Evolutionary conservation across 768 basidiomycete genomes (phyloP).

Genomic region (Mycena amicta): DNA sequence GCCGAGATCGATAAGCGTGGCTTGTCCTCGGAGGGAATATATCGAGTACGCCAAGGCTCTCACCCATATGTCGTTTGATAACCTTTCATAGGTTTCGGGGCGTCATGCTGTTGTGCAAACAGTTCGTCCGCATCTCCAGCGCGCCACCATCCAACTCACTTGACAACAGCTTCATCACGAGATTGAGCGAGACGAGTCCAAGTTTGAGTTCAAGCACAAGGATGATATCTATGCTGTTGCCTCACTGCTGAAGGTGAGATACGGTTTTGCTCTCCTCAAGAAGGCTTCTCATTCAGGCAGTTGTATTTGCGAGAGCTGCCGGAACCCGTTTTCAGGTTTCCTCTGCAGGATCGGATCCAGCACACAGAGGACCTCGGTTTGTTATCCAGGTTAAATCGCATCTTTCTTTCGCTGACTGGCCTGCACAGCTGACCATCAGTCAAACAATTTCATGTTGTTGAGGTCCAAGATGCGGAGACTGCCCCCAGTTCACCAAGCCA

Average conservation of each 20-base stretch:
- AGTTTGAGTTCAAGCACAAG: conserved; percentile 70
- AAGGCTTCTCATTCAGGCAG: conserved; percentile 34
- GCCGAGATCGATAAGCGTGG: conserved; percentile 82
- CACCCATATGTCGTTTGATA: conserved; percentile 4
- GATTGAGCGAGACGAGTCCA: conserved; percentile 80
- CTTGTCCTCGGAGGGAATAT: conserved; percentile 78
- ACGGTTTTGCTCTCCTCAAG: background rate
- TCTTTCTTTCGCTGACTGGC: background rate
- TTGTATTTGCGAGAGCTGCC: conserved; percentile 85
- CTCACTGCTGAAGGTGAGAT: conserved; percentile 77
- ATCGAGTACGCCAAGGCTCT: conserved; percentile 54
- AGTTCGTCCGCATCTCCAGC: conserved; percentile 42
- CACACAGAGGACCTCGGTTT: conserved; percentile 77
- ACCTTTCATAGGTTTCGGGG: conserved; percentile 66
- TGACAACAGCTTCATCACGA: conserved; percentile 72
- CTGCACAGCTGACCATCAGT: conserved; percentile 65
- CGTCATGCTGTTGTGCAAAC: conserved; percentile 83
- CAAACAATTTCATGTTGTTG: conserved; percentile 72
- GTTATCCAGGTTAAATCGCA: conserved; percentile 9
- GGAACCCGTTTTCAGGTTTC: conserved; percentile 85
- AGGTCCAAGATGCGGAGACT: conserved; percentile 86
- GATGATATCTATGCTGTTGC: conserved; percentile 87
- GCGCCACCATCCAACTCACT: background rate
- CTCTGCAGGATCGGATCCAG: conserved; percentile 79
- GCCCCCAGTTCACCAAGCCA: conserved; percentile 82